Percentiles rank a stretch among this genome's conserved stretches.
Evolutionary conservation across 495 filamentous ascomycete species (phyloP).

Genomic region (Annulohypoxylon nitens): DNA sequence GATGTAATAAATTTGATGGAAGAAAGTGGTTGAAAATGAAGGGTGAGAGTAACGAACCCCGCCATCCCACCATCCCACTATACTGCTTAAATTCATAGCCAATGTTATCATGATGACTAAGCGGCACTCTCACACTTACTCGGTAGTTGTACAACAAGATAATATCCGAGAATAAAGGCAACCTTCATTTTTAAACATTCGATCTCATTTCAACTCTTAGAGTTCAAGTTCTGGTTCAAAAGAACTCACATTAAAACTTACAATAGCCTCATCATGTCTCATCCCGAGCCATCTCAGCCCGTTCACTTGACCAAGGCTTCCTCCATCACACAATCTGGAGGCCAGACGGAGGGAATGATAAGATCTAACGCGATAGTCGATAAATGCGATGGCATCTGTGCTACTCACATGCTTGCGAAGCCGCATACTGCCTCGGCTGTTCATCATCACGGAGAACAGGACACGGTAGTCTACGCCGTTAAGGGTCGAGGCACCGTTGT

Average conservation of each 20-base stretch:
- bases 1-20: slow-evolving; percentile 14
- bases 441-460: slow-evolving; percentile 68
- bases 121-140: slow-evolving; percentile 23
- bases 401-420: slow-evolving; percentile 66
- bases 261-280: slow-evolving; percentile 35
- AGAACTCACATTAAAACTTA: background rate
- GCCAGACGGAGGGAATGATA: slow-evolving; percentile 69
- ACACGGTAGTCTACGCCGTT: slow-evolving; percentile 67
- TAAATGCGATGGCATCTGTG: slow-evolving; percentile 62
- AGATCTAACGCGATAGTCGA: slow-evolving; percentile 66
- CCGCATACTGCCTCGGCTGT: slow-evolving; percentile 65
- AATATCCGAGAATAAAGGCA: background rate
- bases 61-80: slow-evolving; percentile 22
- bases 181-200: slow-evolving; percentile 5
- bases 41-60: slow-evolving; percentile 16
- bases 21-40: background rate
- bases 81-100: background rate
- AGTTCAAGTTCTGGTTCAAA: background rate
- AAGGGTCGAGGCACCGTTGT: slow-evolving; percentile 63
- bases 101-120: slow-evolving; percentile 46
- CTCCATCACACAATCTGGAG: slow-evolving; percentile 44
- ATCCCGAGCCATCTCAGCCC: slow-evolving; percentile 44
- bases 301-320: slow-evolving; percentile 50
- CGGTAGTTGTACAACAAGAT: slow-evolving; percentile 21
- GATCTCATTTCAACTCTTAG: background rate